Base-by-base conservation (phyloP, 108 stramenopile species). In the Hondaea fermentalgiana region DNA sequence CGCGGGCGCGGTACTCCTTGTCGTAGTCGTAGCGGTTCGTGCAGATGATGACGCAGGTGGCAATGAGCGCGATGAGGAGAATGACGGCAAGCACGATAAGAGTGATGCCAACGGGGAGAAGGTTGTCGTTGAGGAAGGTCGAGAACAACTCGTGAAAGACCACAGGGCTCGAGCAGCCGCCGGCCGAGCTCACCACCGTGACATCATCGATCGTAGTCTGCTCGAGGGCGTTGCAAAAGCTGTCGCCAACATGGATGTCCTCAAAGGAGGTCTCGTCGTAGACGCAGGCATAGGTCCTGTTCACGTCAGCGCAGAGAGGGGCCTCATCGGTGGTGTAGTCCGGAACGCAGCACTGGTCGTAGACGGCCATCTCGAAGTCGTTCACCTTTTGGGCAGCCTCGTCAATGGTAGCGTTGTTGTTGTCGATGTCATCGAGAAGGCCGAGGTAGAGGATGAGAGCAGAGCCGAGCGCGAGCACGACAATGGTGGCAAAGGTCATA, bases 1-100 rank as follows among this genome's bases (percentile, higher is more conserved):
- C 51, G 14, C 23, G 12, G 28, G 76, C 76, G 76, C 76, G 76
- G 76, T 83, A 83, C 10, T 47, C 76, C 45, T 47, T 53, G 51
- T 83, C 76, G 51, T 83, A 83, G 51, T 83, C 76, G 25, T 83
- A 47, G 51, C 76, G 76, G 76, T 83, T 83, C 8, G 76, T 25
- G 51, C 76, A 83, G 76, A 83, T 83, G 76, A 83, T 47, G 51
- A 47, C 45, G 76, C 76, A 83, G 51, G 76, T 83, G 51, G 51
- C 45, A 23, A 83, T 83, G 28, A 53, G 49, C 23, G 76, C 6
- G 4, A 83, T n/a, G 19, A 83, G 23, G 25, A 83, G 45, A 45
- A 83, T 53, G 45, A 83, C 76, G 3, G 49, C 45, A 53, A 83
- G 76, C 49, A 83, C 76, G 51, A 83, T 83, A 4, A 83, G 76